Evolutionary conservation across 148 eudicot species (phyloP).

Genomic region (Nepenthes mirabilis): DNA sequence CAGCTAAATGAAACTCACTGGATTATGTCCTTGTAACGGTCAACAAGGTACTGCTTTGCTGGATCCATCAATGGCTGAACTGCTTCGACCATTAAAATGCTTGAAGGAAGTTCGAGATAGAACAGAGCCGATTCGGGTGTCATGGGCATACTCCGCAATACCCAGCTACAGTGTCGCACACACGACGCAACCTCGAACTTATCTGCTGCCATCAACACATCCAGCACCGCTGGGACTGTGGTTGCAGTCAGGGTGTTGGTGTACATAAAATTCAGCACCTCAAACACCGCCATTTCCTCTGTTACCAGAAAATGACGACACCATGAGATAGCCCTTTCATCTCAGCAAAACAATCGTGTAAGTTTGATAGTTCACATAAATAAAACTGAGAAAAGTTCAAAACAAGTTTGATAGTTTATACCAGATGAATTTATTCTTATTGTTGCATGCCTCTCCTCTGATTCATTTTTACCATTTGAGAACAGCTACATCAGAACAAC

Average conservation of each 20-base stretch:
- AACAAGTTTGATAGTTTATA: constrained; percentile 15
- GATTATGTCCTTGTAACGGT: constrained; percentile 56
- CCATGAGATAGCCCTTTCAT: neutral
- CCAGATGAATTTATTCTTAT: constrained; percentile 84
- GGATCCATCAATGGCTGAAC: constrained; percentile 84
- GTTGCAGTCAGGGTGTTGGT: constrained; percentile 44
- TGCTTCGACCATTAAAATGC: constrained; percentile 78
- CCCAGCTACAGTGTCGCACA: constrained; percentile 61
- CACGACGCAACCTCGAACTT: constrained; percentile 86
- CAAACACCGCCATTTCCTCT: constrained; percentile 81
- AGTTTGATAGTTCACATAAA: neutral
- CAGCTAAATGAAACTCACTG: constrained; percentile 27
- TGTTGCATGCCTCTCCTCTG: constrained; percentile 93
- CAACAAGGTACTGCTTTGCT: constrained; percentile 67
- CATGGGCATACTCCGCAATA: constrained; percentile 56
- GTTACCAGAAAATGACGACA: constrained; percentile 10
- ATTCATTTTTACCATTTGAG: constrained; percentile 96
- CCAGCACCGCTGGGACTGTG: constrained; percentile 54
- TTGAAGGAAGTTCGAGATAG: constrained; percentile 71
- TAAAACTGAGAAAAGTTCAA: neutral
- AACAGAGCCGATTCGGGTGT: constrained; percentile 68
- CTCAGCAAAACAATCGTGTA: neutral
- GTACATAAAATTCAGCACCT: constrained; percentile 75
- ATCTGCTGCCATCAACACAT: constrained; percentile 81
- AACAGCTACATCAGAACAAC: constrained; percentile 37